Evolutionary conservation across 1,139 yeast genomes (phyloP), one percentile per base, ranked within the genome.

Genomic region (Candida albicans): DNA sequence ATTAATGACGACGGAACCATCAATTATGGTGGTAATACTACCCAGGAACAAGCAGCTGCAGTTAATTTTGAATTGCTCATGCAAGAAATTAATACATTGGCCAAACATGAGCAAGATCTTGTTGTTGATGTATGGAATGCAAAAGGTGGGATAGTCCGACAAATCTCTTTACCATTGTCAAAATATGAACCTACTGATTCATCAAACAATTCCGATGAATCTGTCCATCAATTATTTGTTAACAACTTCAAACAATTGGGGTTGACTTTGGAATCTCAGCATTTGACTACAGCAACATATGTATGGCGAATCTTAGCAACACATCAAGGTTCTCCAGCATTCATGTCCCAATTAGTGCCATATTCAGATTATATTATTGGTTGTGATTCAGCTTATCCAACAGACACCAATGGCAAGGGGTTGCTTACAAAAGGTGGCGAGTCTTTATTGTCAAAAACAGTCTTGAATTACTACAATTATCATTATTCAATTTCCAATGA

Each of bases 281-380:
- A 95, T 36, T 59, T 90, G 38, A 72, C 76, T 37, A 79, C 89
- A 0, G 81, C 96, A 0, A 86, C 95, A 2, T 87, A 79, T 60
- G 96, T 90, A 12, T 93, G 96, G 87, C 93, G 93, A 55, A 82
- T 93, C 35, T 66, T 93, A 45, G 79, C 79, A 47, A 84, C 93
- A 10, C 82, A 86, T 42, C 81, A 77, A 13, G 79, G 81, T 44
- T 87, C 96, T 0, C 97, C 98, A 0, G 97, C 97, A 0, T 87
- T 85, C 53, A 68, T 68, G 40, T 90, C 96, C 0, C 96, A 95
- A 25, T 75, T 93, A 35, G 74, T 88, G 33, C 91, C 96, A 0
- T 84, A 84, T 55, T 82, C 93, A 1, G 99, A 93, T 61, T 93
- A 87, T 59, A 85, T 93, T 45, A 82, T 93, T 40, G 97, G 96